Percentiles rank a stretch among this genome's conserved stretches.
phyloP scores from a whole-genome alignment of 192 early-diverging fungal species.

The Chytriomyces sp. region DNA sequence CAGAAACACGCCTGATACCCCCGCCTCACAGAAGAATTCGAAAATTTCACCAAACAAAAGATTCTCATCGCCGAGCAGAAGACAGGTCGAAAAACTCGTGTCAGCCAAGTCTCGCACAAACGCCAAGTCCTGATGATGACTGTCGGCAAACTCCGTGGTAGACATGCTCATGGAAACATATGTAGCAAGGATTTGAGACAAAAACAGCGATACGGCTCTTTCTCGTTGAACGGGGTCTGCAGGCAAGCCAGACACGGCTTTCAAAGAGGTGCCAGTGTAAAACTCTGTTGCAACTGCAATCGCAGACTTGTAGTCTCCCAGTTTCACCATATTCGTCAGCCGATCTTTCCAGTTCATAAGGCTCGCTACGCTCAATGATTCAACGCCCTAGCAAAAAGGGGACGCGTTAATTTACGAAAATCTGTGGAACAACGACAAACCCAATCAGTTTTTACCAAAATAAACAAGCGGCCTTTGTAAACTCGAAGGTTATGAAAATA shows the following conservation, averaged over 20 bases:
- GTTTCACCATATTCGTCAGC: slow-evolving; percentile 47
- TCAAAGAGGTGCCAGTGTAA: slow-evolving; percentile 34
- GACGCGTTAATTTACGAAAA: background rate
- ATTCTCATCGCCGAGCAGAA: slow-evolving; percentile 45
- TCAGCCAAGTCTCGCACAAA: slow-evolving; percentile 36
- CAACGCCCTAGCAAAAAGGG: slow-evolving; percentile 26
- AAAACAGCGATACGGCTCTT: slow-evolving; percentile 37
- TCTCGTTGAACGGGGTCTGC: slow-evolving; percentile 30
- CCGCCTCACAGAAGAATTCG: slow-evolving; percentile 49
- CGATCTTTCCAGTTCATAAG: slow-evolving; percentile 52
- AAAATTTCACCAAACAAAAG: slow-evolving; percentile 59
- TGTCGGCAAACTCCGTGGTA: slow-evolving; percentile 30
- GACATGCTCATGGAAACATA: slow-evolving; percentile 49
- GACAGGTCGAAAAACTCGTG: slow-evolving; percentile 44
- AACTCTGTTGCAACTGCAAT: slow-evolving; percentile 49
- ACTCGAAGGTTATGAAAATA: slow-evolving; percentile 39
- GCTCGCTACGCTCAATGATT: slow-evolving; percentile 42
- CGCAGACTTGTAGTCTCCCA: slow-evolving; percentile 52
- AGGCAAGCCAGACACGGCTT: slow-evolving; percentile 49
- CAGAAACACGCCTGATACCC: slow-evolving; percentile 43
- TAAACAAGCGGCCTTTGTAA: slow-evolving; percentile 51
- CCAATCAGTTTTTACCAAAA: slow-evolving; percentile 35
- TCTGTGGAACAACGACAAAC: background rate
- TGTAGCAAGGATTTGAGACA: slow-evolving; percentile 45
- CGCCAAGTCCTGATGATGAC: slow-evolving; percentile 22